Base-by-base conservation (phyloP, 2,329 filamentous ascomycete genomes). In the Kalmusia sp. region DNA sequence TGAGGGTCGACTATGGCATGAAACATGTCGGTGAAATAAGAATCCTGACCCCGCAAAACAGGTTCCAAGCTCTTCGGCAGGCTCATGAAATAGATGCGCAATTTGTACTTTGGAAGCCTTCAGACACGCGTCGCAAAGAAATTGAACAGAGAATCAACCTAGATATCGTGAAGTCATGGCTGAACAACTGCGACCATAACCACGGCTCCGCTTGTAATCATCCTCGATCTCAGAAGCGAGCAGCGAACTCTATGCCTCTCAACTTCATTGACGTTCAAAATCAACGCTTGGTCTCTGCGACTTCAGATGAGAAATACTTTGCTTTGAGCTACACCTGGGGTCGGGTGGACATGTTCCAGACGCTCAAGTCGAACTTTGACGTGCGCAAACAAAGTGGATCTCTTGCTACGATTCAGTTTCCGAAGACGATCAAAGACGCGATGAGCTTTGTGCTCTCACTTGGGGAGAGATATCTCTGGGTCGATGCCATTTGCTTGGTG, bases 301-400 rank as follows among this genome's bases (percentile, higher is more conserved):
- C n/a, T 6, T n/a, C 33, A n/a, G 12, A n/a, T n/a, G 33, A n/a
- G 17, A 44, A 44, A 15, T 44, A 44, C 40, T 44, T 44, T 11
- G 27, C 40, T 14, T 24, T 44, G 22, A 44, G 40, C 22, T 44
- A 44, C 22, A 24, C 30, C n/a, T 44, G 40, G 40, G 40, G 40
- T 19, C 17, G 6, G 17, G 33, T 35, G 14, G 33, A 35, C 33
- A 35, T 35, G 33, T 35, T 6, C 17, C 8, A n/a, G 33, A 35
- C 33, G 12, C 17, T 35, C 14, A n/a, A n/a, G 12, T 7, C 33
- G 7, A 35, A 35, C n/a, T 35, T 11, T n/a, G 33, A 35, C 8
- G 12, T 6, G 14, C 33, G 33, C 6, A 11, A n/a, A 6, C 33
- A 35, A n/a, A n/a, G 6, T n/a, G 33, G 33, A 6, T n/a, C 14